Percentiles rank a stretch among this genome's conserved stretches.
These are phyloP conservation scores for Botrytis fragariae DNA, from an alignment of 2,329 filamentous ascomycete genomes.

Conservation along the genomic window DNA sequence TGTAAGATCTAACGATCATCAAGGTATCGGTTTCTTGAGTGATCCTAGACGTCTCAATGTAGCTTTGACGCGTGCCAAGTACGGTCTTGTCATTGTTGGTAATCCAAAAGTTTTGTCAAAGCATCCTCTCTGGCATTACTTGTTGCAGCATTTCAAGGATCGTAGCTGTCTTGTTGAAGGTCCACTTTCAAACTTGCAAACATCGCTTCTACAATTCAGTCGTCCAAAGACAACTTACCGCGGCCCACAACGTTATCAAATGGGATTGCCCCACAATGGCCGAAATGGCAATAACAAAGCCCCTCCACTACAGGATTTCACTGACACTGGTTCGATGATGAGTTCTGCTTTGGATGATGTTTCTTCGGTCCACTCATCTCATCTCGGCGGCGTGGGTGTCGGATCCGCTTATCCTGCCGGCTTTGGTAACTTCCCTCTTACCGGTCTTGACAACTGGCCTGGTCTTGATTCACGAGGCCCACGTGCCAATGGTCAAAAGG, in stretches of 20 bases:
- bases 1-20: conserved; percentile 97
- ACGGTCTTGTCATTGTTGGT: conserved; percentile 90
- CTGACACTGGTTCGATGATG: conserved; percentile 81
- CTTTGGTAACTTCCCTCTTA: conserved; percentile 75
- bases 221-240: conserved; percentile 91
- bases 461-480: conserved; percentile 62
- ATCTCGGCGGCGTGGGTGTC: conserved; percentile 80
- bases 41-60: conserved; percentile 97
- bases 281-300: conserved; percentile 35
- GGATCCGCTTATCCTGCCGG: conserved; percentile 83
- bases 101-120: conserved; percentile 98
- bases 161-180: conserved; percentile 94
- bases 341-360: conserved; percentile 97
- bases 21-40: conserved; percentile 97
- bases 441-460: conserved; percentile 77
- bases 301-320: conserved; percentile 34
- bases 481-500: conserved; percentile 63
- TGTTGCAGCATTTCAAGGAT: conserved; percentile 95
- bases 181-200: conserved; percentile 91
- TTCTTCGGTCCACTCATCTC: conserved; percentile 90
- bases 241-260: conserved; percentile 81
- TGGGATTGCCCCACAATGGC: conserved; percentile 56
- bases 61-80: conserved; percentile 93
- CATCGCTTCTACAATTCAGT: conserved; percentile 91
- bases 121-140: conserved; percentile 95